Percentiles rank a stretch among this genome's conserved stretches.
Conservation (phyloP, 768 basidiomycete species). For the Leccinum uliginosum region DNA sequence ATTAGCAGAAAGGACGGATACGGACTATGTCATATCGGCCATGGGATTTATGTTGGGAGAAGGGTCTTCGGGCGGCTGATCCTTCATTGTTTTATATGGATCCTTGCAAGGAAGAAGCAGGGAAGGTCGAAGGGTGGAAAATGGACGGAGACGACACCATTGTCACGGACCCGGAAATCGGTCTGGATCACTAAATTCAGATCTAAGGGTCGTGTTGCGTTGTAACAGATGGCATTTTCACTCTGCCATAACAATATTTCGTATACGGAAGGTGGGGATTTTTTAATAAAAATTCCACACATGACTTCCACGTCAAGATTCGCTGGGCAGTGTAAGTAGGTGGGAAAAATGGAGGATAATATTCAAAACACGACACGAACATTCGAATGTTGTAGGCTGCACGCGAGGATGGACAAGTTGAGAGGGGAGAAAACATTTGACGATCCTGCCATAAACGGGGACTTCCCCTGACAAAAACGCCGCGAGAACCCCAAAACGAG, state of each 20-base stretch:
- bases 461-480: slow-evolving; percentile 19
- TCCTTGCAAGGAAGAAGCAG: slow-evolving; percentile 25
- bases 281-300: slow-evolving; percentile 38
- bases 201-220: slow-evolving; percentile 70
- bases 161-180: slow-evolving; percentile 39
- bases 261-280: slow-evolving; percentile 41
- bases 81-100: slow-evolving; percentile 51
- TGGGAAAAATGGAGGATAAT: slow-evolving; percentile 15
- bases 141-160: slow-evolving; percentile 37
- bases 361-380: slow-evolving; percentile 7
- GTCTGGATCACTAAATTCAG: slow-evolving; percentile 59
- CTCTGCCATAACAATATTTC: slow-evolving; percentile 38
- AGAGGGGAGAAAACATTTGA: slow-evolving; percentile 10
- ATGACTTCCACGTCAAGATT: slow-evolving; percentile 27
- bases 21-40: slow-evolving; percentile 57
- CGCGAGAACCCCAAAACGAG: slow-evolving; percentile 24
- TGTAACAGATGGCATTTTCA: slow-evolving; percentile 39
- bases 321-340: slow-evolving; percentile 19
- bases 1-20: slow-evolving; percentile 16
- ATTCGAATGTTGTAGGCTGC: neutral
- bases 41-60: slow-evolving; percentile 41
- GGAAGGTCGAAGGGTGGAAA: slow-evolving; percentile 35
- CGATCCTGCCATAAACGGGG: slow-evolving; percentile 26
- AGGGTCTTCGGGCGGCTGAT: slow-evolving; percentile 33
- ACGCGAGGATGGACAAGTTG: neutral